Evolutionary conservation across 1,139 yeast genomes (phyloP).

Genomic region (Saccharomyces hybrid): DNA sequence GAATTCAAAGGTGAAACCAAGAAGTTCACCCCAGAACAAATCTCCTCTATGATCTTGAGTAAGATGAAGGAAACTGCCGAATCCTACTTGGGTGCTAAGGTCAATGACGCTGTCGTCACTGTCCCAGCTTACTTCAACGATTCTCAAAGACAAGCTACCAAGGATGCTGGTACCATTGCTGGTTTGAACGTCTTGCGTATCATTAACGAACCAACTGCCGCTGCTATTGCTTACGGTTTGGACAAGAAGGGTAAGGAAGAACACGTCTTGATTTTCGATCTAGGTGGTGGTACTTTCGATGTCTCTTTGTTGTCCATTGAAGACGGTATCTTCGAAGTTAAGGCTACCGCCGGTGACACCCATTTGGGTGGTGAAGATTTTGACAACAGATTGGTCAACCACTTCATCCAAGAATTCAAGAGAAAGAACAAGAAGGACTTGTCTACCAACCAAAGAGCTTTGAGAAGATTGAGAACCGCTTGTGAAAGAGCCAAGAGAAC

Average conservation of each 20-base stretch:
- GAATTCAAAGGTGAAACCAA: conserved; percentile 91
- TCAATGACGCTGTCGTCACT: conserved; percentile 91
- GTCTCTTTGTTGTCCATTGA: conserved; percentile 90
- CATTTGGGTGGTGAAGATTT: conserved; percentile 63
- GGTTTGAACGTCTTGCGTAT: conserved; percentile 95
- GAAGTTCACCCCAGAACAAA: conserved; percentile 94
- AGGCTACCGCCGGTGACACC: conserved; percentile 99
- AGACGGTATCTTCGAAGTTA: conserved; percentile 97
- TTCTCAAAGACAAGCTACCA: conserved; percentile 98
- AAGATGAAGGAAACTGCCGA: conserved; percentile 99
- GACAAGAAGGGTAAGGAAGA: conserved; percentile 84
- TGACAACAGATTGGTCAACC: conserved; percentile 73
- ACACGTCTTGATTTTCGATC: conserved; percentile 89
- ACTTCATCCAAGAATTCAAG: conserved; percentile 76
- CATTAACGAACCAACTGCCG: conserved; percentile 98
- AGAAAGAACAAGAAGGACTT: conserved; percentile 75
- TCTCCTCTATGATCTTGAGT: conserved; percentile 91
- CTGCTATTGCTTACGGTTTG: conserved; percentile 98
- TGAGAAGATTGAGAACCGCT: conserved; percentile 84
- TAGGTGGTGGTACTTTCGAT: conserved; percentile 99
- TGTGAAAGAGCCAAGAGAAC: conserved; percentile 92
- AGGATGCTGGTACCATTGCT: conserved; percentile 97
- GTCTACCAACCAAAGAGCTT: conserved; percentile 68
- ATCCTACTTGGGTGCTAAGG: conserved; percentile 84
- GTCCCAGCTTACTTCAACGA: conserved; percentile 98